Percentiles rank a stretch among this genome's conserved stretches.
phyloP scores from a whole-genome alignment of 495 filamentous ascomycete species.

The Penicillium turbatum region DNA sequence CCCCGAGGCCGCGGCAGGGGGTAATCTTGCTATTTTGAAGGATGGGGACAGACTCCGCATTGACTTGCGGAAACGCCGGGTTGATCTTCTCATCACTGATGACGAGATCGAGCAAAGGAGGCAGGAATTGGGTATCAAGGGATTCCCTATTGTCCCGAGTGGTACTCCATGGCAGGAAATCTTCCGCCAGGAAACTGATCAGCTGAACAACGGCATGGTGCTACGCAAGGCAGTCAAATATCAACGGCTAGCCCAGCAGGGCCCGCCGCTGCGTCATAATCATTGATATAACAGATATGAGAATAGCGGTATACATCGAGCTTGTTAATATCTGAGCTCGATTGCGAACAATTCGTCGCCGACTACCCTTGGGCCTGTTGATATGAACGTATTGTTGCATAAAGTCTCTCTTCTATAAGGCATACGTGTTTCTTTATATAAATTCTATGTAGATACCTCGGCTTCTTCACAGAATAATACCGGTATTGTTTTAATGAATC shows the following conservation, averaged over 20 bases:
- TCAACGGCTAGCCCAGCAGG: conserved; percentile 48
- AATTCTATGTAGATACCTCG: too few species aligned
- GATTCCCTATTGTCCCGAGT: conserved; percentile 20
- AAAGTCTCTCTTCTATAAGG: too few species aligned
- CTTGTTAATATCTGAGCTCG: too few species aligned
- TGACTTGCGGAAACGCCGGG: conserved; percentile 49
- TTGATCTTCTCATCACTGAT: conserved; percentile 50
- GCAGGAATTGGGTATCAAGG: conserved; percentile 40
- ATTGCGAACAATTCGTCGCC: too few species aligned
- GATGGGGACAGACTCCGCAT: conserved; percentile 55
- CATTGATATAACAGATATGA: conserved; percentile 34
- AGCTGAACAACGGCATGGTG: conserved; percentile 52
- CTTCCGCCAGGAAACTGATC: conserved; percentile 47
- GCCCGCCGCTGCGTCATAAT: conserved; percentile 46
- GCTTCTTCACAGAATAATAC: too few species aligned
- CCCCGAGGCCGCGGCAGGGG: conserved; percentile 58
- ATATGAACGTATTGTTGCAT: too few species aligned
- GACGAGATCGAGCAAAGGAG: conserved; percentile 63
- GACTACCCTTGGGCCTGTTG: too few species aligned
- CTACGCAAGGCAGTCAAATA: conserved; percentile 47
- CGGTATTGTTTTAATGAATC: too few species aligned
- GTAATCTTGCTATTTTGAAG: conserved; percentile 50
- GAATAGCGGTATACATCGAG: too few species aligned
- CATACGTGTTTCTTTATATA: too few species aligned
- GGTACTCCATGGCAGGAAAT: conserved; percentile 50